Base-by-base conservation (phyloP, 306 rosid genomes). In the Cercis canadensis region DNA sequence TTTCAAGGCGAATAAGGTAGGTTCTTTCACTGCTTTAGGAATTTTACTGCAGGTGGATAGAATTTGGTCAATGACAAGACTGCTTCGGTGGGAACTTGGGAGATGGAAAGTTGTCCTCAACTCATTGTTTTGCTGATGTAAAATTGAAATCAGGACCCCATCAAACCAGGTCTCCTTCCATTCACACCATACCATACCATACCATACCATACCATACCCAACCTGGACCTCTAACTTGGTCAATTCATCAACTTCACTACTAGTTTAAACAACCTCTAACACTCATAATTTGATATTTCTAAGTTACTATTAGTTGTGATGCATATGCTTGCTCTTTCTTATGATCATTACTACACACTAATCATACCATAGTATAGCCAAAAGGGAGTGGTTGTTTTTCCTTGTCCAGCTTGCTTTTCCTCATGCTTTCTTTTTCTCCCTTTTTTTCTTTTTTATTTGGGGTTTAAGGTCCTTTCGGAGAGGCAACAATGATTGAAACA, bases 401-500 rank as follows among this genome's bases (percentile, higher is more conserved):
- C 40, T 62, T 29, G 9, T 39, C 11, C 34, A 4, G 37, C 6
- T 65, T 4, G 58, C 13, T 51, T 44, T 29, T 60, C 11, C n/a
- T n/a, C n/a, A n/a, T n/a, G n/a, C n/a, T n/a, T n/a, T n/a, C n/a
- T n/a, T n/a, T n/a, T n/a, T n/a, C n/a, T n/a, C n/a, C n/a, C n/a
- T n/a, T n/a, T n/a, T n/a, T n/a, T n/a, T n/a, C 41, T 40, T 69
- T 11, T 59, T 34, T 59, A 8, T 11, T 41, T 37, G 3, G 7
- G 10, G 10, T 37, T 37, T 37, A 6, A 9, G 43, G 46, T 21
- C 62, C 49, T 74, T 51, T 55, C 57, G 47, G 57, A 60, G 55
- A 41, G 55, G 58, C 55, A 52, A 16, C 67, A 72, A 72, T 85
- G 80, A 78, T 85, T 75, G 83, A 78, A 61, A 50, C 61, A 15